Evolutionary conservation across 1,139 yeast genomes (phyloP).

Genomic region (Debaryomyces sp.): DNA sequence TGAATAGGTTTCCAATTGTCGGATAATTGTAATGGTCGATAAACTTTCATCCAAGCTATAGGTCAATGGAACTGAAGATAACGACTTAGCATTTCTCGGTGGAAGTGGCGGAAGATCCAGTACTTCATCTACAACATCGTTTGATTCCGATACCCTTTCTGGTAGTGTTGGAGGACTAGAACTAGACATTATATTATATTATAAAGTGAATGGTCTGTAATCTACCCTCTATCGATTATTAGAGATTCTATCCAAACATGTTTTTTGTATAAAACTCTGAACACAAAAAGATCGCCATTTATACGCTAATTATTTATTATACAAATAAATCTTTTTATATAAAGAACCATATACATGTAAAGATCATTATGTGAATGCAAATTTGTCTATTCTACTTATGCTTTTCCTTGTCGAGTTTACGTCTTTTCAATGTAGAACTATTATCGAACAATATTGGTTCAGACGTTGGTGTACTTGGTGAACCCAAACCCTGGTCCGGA

Average conservation of each 20-base stretch:
- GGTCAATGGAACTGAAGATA: neutral
- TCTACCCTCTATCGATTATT: neutral
- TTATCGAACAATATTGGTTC: neutral
- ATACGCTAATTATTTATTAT: neutral
- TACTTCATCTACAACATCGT: neutral
- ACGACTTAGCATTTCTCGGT: conserved; percentile 1
- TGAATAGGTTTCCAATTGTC: conserved; percentile 37
- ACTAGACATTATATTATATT: neutral
- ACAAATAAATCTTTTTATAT: neutral
- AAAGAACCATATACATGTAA: neutral
- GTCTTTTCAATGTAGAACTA: conserved; percentile 3
- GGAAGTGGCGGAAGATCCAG: conserved; percentile 8
- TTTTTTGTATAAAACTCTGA: neutral
- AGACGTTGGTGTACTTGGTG: neutral
- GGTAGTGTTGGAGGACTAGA: conserved; percentile 7
- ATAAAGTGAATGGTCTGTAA: neutral
- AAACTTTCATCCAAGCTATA: conserved; percentile 20
- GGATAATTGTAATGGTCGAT: conserved; percentile 30
- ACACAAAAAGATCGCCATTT: conserved; percentile 2
- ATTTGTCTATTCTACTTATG: neutral
- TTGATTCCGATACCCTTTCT: neutral
- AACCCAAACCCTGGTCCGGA: neutral
- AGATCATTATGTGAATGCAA: conserved; percentile 2
- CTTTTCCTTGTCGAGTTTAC: conserved; percentile 2
- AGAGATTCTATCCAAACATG: neutral